Conservation (phyloP, 116 monocot genomes). For the Dioscorea cayenensis region DNA sequence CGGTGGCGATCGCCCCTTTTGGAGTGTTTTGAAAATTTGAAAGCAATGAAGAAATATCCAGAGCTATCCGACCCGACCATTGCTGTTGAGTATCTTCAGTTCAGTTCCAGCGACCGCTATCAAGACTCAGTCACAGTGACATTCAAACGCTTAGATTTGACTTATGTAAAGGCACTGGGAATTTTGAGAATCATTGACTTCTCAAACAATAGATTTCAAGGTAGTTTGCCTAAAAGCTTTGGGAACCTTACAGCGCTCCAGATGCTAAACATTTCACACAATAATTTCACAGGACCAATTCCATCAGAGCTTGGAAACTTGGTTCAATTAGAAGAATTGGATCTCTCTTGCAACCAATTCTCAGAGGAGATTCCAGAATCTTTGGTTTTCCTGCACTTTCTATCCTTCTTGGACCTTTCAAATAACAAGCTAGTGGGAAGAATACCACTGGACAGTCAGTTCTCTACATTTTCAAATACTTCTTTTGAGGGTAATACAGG, state of each 20-base stretch:
- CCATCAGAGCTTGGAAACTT: conserved; percentile 41
- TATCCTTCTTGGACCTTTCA: no score
- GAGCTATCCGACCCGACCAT: neutral
- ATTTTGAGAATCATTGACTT: conserved; percentile 43
- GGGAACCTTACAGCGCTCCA: conserved; percentile 27
- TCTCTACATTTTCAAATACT: no score
- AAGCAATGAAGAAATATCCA: conserved; percentile 25
- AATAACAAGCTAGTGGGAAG: no score
- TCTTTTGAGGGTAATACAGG: no score
- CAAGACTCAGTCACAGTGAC: conserved; percentile 19
- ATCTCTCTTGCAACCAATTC: conserved; percentile 39
- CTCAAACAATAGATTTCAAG: conserved; percentile 47
- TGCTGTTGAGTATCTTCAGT: neutral
- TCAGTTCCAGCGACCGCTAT: neutral
- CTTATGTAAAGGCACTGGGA: conserved; percentile 25
- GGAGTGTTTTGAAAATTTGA: conserved; percentile 26
- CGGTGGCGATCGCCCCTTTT: conserved; percentile 20
- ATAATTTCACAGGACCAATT: conserved; percentile 30
- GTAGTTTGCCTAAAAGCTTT: conserved; percentile 32
- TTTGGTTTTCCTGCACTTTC: no score
- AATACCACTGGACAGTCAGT: no score
- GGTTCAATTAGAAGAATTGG: conserved; percentile 43
- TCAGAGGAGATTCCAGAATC: no score
- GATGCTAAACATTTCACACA: conserved; percentile 48
- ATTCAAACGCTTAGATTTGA: conserved; percentile 28